These are phyloP conservation scores for Pythium oligandrum DNA, from an alignment of 352 stramenopile species.

Conservation along the genomic window DNA sequence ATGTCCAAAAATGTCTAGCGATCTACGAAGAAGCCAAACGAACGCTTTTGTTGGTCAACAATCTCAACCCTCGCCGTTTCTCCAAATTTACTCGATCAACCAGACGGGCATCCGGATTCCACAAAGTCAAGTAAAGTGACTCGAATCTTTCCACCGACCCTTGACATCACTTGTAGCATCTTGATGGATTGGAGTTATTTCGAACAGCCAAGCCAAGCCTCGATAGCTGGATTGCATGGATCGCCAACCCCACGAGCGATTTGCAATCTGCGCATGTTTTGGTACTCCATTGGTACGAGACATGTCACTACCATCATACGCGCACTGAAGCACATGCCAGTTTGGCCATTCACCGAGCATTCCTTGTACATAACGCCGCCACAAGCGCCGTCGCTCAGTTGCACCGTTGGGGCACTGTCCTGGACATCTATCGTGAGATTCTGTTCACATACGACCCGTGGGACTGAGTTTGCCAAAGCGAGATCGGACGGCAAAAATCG, in stretches of 20 bases:
- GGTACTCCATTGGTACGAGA: slow-evolving; percentile 4
- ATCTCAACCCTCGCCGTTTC: too few species aligned
- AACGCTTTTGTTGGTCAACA: too few species aligned
- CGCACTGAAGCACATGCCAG: slow-evolving; percentile 19
- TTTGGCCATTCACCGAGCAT: slow-evolving; percentile 4
- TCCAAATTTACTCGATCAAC: too few species aligned
- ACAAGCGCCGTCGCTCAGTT: slow-evolving; percentile 6
- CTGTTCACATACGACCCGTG: neutral
- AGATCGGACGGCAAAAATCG: neutral
- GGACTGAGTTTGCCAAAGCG: neutral
- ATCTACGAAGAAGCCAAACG: too few species aligned
- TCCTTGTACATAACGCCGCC: slow-evolving; percentile 17
- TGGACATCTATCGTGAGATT: slow-evolving; percentile 10
- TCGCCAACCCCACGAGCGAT: slow-evolving; percentile 11
- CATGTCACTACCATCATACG: slow-evolving; percentile 15
- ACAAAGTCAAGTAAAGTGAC: too few species aligned
- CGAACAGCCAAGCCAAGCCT: slow-evolving; percentile 13
- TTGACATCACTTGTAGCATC: neutral
- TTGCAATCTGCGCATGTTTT: slow-evolving; percentile 10
- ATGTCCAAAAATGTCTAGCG: too few species aligned
- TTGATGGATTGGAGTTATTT: neutral
- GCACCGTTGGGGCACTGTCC: neutral
- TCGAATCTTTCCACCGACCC: neutral
- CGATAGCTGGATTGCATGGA: slow-evolving; percentile 8
- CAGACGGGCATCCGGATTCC: too few species aligned